Base-by-base conservation (phyloP, 2,329 filamentous ascomycete genomes). In the Seiridium cupressi region DNA sequence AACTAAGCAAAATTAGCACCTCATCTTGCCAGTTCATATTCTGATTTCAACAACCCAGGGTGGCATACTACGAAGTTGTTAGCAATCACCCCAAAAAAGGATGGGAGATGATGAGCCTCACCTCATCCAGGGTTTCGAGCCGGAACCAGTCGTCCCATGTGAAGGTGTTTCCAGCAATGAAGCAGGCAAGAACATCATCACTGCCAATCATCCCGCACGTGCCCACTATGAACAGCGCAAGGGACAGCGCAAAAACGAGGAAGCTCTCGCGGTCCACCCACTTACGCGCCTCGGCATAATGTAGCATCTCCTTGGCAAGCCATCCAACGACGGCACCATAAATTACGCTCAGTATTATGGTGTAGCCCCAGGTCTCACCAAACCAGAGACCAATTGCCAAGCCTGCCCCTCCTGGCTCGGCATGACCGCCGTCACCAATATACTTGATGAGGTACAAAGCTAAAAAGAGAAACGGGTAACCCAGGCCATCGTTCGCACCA, bases 101-200 rank as follows among this genome's bases (percentile, higher is more conserved):
- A 36, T 5, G 13, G 4, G n/a, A 9, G 49, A 13, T 38, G 32
- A 32, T 42, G 34, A 1, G 31, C 72, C 69, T 44, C 49, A 71
- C 70, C 71, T 97, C 94, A 66, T 97, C 93, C 67, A 89, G 79
- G 0, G 93, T 97, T 73, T 96, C 91, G 1, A 94, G 79, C 0
- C 93, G 89, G 75, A 97, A 97, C 92, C 92, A 96, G 74, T 96
- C 92, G 71, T 96, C 93, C 87, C 92, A 94, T 0, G 92, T 96
- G 66, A 97, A 96, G 1, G 85, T 86, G 69, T 96, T 97, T 1
- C 93, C 93, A 2, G 93, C 93, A 66, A 97, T 89, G 71, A 97
- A 97, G 76, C 92, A 96, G 1, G 93, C 93, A 5, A 97, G 81
- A 1, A 97, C 90, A 69, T 97, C 93, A 70, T 97, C 93, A 42